These are phyloP conservation scores for Penicillium longicatenatum DNA, from an alignment of 495 filamentous ascomycete genomes.

Conservation along the genomic window DNA sequence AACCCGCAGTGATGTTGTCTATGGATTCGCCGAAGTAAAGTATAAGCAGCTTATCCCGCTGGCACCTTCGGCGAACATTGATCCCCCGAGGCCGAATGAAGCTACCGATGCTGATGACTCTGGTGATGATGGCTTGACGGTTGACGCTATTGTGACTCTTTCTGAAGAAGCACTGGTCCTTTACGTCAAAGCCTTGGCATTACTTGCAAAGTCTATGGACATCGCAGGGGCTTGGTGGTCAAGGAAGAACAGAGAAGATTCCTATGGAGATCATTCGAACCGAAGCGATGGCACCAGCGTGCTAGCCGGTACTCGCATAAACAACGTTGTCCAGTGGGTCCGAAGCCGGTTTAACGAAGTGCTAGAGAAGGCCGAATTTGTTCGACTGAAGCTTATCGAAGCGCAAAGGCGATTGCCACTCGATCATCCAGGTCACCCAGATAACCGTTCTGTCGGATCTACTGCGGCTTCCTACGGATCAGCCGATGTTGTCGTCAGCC, in stretches of 20 bases:
- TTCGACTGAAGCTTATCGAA: constrained; percentile 81
- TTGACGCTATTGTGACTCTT: constrained; percentile 80
- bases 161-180: constrained; percentile 95
- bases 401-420: constrained; percentile 80
- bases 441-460: constrained; percentile 63
- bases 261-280: constrained; percentile 47
- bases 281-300: constrained; percentile 48
- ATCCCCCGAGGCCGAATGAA: constrained; percentile 35
- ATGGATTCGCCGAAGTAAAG: constrained; percentile 96
- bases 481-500: constrained; percentile 66
- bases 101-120: constrained; percentile 40
- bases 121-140: constrained; percentile 60
- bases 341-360: constrained; percentile 94
- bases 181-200: constrained; percentile 88
- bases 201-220: constrained; percentile 95
- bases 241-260: constrained; percentile 69
- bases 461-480: constrained; percentile 51
- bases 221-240: constrained; percentile 93
- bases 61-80: constrained; percentile 67
- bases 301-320: constrained; percentile 73
- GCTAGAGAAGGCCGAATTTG: constrained; percentile 90
- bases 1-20: constrained; percentile 90
- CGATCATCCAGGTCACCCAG: constrained; percentile 84
- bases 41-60: constrained; percentile 93
- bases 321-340: constrained; percentile 93